Evolutionary conservation across 257 asterid genomes (phyloP).

Genomic region (Ocimum tenuiflorum): DNA sequence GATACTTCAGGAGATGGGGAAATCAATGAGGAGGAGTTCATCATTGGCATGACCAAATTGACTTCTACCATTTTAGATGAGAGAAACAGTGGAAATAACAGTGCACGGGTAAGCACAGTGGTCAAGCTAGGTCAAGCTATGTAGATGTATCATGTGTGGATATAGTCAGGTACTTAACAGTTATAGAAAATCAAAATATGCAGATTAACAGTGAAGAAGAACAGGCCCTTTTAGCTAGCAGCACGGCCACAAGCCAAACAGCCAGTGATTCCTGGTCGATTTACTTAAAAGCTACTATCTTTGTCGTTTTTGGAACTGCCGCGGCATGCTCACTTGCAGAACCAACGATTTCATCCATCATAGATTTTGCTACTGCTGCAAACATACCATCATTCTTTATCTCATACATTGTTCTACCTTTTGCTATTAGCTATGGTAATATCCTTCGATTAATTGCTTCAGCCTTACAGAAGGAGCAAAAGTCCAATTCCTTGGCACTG

Average conservation of each 20-base stretch:
- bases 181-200: not conserved
- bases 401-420: slow-evolving; percentile 40
- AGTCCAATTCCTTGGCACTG: slow-evolving; percentile 39
- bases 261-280: slow-evolving; percentile 23
- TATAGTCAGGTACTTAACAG: not conserved
- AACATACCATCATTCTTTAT: slow-evolving; percentile 36
- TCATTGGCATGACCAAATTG: slow-evolving; percentile 34
- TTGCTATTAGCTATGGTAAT: slow-evolving; percentile 34
- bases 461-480: slow-evolving; percentile 32
- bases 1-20: slow-evolving; percentile 41
- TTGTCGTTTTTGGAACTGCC: slow-evolving; percentile 25
- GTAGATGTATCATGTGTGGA: not conserved
- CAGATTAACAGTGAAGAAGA: slow-evolving; percentile 28
- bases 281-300: slow-evolving; percentile 30
- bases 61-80: slow-evolving; percentile 23
- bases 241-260: slow-evolving; percentile 18
- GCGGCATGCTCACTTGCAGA: slow-evolving; percentile 21
- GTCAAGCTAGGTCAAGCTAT: not conserved
- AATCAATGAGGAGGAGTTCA: slow-evolving; percentile 37
- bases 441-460: slow-evolving; percentile 31
- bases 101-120: slow-evolving; percentile 24
- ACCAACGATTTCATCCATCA: slow-evolving; percentile 31
- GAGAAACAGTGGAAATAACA: not conserved
- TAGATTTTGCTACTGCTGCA: slow-evolving; percentile 26
- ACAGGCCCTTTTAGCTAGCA: slow-evolving; percentile 24